phyloP scores from a whole-genome alignment of 306 rosid species.

The Acacia acuminata region DNA sequence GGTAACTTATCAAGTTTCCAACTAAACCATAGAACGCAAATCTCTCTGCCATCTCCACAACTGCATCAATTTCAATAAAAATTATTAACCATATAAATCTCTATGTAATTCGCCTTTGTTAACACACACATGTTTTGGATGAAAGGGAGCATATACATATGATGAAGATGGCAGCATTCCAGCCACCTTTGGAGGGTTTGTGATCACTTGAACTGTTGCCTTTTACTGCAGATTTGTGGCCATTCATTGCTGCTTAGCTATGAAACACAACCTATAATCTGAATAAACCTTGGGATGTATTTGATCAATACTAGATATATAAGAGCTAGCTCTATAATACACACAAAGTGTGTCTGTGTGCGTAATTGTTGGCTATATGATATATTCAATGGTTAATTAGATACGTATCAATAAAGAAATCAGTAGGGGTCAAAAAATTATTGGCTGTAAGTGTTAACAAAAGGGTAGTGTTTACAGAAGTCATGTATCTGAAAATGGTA shows the following conservation, averaged over 20 bases:
- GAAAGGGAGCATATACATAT: background rate
- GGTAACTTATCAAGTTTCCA: background rate
- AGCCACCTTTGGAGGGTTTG: conserved; percentile 1
- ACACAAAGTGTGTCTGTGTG: no score
- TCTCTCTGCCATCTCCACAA: background rate
- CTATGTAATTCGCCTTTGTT: background rate
- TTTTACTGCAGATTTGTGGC: background rate
- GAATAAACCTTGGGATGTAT: background rate
- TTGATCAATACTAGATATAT: background rate
- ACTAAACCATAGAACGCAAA: background rate
- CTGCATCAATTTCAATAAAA: background rate
- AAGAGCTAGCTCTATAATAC: background rate
- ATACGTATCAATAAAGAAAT: background rate
- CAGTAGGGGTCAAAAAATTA: background rate
- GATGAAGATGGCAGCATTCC: conserved; percentile 8
- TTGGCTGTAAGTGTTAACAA: background rate
- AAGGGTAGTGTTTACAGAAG: background rate
- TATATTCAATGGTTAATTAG: background rate
- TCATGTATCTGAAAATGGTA: background rate
- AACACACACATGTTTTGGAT: no score
- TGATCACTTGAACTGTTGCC: background rate
- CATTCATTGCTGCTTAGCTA: background rate
- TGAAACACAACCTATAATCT: background rate
- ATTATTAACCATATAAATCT: background rate
- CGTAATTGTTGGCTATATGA: background rate